Evolutionary conservation across 805 yeast species (phyloP).

Genomic region (Debaryomyces prosopidis): DNA sequence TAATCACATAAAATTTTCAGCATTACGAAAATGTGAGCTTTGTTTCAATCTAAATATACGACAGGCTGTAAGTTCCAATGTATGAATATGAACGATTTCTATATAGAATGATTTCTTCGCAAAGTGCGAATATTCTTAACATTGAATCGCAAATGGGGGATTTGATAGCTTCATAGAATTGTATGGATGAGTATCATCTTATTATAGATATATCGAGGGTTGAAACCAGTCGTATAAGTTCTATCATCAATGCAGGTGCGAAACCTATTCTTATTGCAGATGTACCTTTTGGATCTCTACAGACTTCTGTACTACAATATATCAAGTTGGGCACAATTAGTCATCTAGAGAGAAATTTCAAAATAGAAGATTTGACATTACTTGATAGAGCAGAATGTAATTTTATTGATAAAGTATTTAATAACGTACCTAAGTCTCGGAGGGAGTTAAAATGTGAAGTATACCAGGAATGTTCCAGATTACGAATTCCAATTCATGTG

Average conservation of each 20-base stretch:
- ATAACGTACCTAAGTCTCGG: constrained; percentile 42
- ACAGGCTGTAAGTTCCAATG: no score
- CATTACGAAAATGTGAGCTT: no score
- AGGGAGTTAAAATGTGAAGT: constrained; percentile 38
- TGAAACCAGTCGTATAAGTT: constrained; percentile 47
- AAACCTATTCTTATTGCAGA: constrained; percentile 49
- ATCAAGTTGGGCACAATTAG: constrained; percentile 24
- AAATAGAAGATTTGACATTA: constrained; percentile 45
- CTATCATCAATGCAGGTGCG: constrained; percentile 57
- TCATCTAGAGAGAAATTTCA: constrained; percentile 30
- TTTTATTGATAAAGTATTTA: constrained; percentile 77
- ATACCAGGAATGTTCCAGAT: constrained; percentile 50
- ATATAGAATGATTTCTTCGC: no score
- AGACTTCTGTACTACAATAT: constrained; percentile 23
- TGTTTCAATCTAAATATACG: no score
- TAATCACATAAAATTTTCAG: no score
- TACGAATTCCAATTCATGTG: constrained; percentile 81
- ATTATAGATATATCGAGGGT: constrained; percentile 55
- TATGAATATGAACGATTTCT: no score
- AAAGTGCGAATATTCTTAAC: no score
- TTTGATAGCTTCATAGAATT: constrained; percentile 41
- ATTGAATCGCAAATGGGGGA: constrained; percentile 9
- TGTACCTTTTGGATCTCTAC: constrained; percentile 19
- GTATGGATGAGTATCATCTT: constrained; percentile 54
- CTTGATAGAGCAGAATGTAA: constrained; percentile 60